Evolutionary conservation across 768 basidiomycete genomes (phyloP), one percentile per base, ranked within the genome.

Genomic region (Serendipita sp.): DNA sequence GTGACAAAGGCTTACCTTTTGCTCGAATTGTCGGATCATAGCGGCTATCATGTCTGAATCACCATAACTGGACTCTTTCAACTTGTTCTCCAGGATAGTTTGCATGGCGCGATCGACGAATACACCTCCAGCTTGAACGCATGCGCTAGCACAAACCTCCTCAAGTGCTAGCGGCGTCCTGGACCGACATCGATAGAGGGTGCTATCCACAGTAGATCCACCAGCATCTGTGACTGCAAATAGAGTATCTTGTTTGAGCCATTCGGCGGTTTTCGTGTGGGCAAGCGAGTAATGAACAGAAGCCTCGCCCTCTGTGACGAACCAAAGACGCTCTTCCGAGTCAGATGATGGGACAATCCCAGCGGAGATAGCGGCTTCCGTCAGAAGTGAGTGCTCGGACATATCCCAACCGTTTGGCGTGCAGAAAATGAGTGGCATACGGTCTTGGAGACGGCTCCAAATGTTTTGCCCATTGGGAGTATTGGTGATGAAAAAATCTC

Each of bases 371-470:
- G 41, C 48, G 30, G 51, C 64, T n/a, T 35, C 44, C 5, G 8
- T 37, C 4, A 65, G 51, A 37, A 65, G 54, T 3, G 51, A 24
- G 15, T 65, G 64, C 32, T 65, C 48, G 13, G 32, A 32, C 4
- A 37, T 3, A 45, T 56, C 64, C 64, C 64, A 73, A 4, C 69
- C 68, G 64, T 70, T 71, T 10, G 71, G 72, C 4, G 70, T 68
- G 2, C 72, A 71, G 16, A 65, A 37, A 51, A 65, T 34, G 48
- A 65, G 3, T 3, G n/a, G 35, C 5, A 65, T 13, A 28, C 5
- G 2, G 28, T 7, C 30, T 3, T 34, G 8, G 3, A 65, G 64
- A 34, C 64, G 64, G 15, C 18, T 24, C 64, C 64, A 65, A 5
- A 65, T 56, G 41, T 5, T 41, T 54, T 44, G 45, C 24, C 65